Base-by-base conservation (phyloP, 2,329 filamentous ascomycete species). In the Leptodontidium sp. region DNA sequence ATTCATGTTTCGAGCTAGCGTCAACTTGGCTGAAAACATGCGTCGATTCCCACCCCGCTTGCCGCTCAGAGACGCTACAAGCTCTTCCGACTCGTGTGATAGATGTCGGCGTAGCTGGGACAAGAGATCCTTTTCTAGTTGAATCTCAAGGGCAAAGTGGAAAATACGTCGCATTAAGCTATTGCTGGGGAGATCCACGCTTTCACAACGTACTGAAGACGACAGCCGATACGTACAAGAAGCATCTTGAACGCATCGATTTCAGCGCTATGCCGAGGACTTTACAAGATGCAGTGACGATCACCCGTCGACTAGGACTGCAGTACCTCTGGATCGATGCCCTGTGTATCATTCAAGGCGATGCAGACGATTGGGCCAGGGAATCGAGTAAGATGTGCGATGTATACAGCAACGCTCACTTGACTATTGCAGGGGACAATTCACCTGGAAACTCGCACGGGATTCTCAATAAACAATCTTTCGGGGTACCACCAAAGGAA, bases 321-420 rank as follows among this genome's bases (percentile, higher is more conserved):
- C 21, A 53, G 26, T 53, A 29, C 15, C 50, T 53, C 50, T 53
- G 50, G 50, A 53, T 53, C 11, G 50, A 53, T 11, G 50, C 50
- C 12, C 26, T 53, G 9, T 53, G 50, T 7, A 53, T 53, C 26
- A 53, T 53, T 32, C 50, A 53, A 32, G 50, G 50, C 12, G 50
- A 53, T 21, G 12, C 12, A 1, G 50, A 29, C 26, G 50, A 53
- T 32, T 53, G 24, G 50, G 50, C 24, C 3, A 29, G 50, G 12
- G 50, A 53, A 53, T 29, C 50, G 15, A 53, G 50, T 32, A 53
- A 53, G 12, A 53, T 53, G 50, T 53, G 50, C 50, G 50, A 53
- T 6, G 50, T 53, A 2, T 53, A 53, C 50, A 53, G 50, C 50
- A 29, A 53, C 15, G 50, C 50, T 14, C 50, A 53, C 12, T 17